Conservation (phyloP, 2,329 filamentous ascomycete species). For the Hymenotorrendiella dingleyae region DNA sequence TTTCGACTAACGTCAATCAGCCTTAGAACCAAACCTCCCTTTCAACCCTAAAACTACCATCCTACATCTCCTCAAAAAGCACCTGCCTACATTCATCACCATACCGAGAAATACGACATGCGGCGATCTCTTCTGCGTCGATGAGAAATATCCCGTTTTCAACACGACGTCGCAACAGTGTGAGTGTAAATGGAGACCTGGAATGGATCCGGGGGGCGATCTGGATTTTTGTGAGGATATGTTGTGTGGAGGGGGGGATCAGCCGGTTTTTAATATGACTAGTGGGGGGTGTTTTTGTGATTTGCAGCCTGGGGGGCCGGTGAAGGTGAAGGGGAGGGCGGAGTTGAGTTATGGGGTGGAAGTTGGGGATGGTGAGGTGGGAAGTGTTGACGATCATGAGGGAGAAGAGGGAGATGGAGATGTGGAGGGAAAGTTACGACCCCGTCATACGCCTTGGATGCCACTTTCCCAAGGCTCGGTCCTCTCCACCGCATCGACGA, state of each 20-base stretch:
- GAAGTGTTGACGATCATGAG: no score
- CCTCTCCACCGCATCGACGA: neutral
- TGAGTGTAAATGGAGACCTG: slow-evolving; percentile 11
- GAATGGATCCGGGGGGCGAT: slow-evolving; percentile 5
- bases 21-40: no score
- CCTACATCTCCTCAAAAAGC: no score
- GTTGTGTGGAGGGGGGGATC: slow-evolving; percentile 4
- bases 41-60: no score
- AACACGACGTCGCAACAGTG: slow-evolving; percentile 7
- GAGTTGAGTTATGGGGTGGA: neutral
- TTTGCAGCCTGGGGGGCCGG: neutral
- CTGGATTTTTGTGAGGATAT: slow-evolving; percentile 9
- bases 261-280: slow-evolving; percentile 4
- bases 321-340: neutral
- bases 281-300: slow-evolving; percentile 5
- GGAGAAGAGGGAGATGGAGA: no score
- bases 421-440: no score
- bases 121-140: slow-evolving; percentile 6
- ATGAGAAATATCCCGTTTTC: slow-evolving; percentile 6
- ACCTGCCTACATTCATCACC: no score
- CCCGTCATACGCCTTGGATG: no score
- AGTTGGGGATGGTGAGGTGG: no score
- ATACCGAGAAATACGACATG: no score
- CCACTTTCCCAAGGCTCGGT: no score
- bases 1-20: no score